Conservation (phyloP, 1,284 basidiomycete genomes). For the Tilletia caries region DNA sequence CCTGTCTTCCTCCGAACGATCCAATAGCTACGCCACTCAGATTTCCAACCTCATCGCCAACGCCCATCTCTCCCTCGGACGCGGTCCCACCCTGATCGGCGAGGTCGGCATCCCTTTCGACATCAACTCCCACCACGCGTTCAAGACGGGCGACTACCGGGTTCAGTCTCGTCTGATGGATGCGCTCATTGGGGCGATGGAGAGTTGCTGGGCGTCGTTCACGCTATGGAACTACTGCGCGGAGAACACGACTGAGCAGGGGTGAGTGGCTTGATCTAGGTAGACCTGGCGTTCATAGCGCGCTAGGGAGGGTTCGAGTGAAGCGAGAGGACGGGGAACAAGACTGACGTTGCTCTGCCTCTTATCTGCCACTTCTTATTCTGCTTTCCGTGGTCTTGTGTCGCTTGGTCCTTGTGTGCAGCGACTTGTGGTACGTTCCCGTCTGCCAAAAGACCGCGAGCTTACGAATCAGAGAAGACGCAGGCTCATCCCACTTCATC, state of each 20-base stretch:
- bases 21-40: conserved; percentile 26
- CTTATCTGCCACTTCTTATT: too few species aligned
- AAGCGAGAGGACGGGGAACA: too few species aligned
- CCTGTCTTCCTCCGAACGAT: too few species aligned
- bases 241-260: conserved; percentile 70
- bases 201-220: conserved; percentile 46
- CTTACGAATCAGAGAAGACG: not conserved
- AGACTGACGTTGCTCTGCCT: too few species aligned
- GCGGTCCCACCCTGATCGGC: conserved; percentile 43
- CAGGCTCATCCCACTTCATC: not conserved
- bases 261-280: conserved; percentile 48
- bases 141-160: conserved; percentile 64
- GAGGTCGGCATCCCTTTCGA: conserved; percentile 51
- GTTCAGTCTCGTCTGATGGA: conserved; percentile 54
- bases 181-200: conserved; percentile 50
- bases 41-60: conserved; percentile 26
- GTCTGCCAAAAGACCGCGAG: too few species aligned
- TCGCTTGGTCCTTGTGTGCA: not conserved
- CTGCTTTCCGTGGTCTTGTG: too few species aligned
- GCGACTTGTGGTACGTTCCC: not conserved
- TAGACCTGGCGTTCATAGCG: too few species aligned
- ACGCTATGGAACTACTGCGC: conserved; percentile 91
- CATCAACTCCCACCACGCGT: conserved; percentile 37
- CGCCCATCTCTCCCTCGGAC: conserved; percentile 35
- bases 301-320: too few species aligned